Evolutionary conservation across 495 filamentous ascomycete species (phyloP).

Genomic region (Xylaria telfairii): DNA sequence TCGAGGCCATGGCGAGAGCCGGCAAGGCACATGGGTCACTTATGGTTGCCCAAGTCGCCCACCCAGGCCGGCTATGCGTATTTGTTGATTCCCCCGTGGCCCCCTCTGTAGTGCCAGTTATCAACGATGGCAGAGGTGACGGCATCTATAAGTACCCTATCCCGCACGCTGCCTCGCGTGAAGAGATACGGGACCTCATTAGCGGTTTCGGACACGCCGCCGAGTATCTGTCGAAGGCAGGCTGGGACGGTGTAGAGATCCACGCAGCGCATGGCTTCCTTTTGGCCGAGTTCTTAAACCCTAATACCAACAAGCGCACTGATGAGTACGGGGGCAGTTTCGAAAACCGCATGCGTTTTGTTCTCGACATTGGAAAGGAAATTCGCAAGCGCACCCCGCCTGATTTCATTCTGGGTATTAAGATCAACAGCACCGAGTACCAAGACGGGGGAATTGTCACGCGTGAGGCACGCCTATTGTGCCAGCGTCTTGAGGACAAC

Average conservation of each 20-base stretch:
- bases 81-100: too few relatives aligned
- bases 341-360: neutral
- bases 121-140: conserved; percentile 48
- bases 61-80: too few relatives aligned
- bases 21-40: too few relatives aligned
- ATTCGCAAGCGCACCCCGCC: neutral
- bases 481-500: neutral
- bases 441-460: neutral
- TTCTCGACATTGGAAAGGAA: neutral
- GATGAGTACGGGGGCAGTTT: conserved; percentile 1
- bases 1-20: too few relatives aligned
- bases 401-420: neutral
- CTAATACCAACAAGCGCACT: neutral
- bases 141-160: conserved; percentile 62
- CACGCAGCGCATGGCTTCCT: conserved; percentile 5
- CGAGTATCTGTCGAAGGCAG: conserved; percentile 40
- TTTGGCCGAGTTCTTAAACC: neutral
- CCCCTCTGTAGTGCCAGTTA: too few relatives aligned
- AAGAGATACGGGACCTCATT: conserved; percentile 54
- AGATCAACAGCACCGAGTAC: neutral
- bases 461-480: neutral
- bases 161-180: conserved; percentile 21
- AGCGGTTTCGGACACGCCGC: conserved; percentile 57
- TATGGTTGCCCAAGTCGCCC: too few relatives aligned
- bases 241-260: neutral